These are phyloP conservation scores for Cladochytrium replicatum DNA, from an alignment of 192 early-diverging fungal species.

Conservation along the genomic window DNA sequence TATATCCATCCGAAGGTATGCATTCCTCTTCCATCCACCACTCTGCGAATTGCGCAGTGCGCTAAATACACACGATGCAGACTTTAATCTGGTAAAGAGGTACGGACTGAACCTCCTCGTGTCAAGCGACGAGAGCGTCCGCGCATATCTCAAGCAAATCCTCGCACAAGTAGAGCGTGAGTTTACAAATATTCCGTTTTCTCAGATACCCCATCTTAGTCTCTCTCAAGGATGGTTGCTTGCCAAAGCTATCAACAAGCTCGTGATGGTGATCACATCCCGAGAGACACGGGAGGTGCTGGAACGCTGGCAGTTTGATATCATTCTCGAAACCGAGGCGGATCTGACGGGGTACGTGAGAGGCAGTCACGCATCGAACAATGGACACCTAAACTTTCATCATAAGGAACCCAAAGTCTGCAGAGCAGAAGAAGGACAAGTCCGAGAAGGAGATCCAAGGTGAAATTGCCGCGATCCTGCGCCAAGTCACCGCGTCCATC, in stretches of 20 bases:
- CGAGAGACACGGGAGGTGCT: constrained; percentile 71
- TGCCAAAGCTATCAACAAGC: constrained; percentile 61
- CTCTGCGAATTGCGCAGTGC: not conserved
- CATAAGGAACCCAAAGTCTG: not conserved
- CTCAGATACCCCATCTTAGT: not conserved
- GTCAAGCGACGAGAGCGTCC: constrained; percentile 61
- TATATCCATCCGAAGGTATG: constrained; percentile 73
- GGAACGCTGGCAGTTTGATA: constrained; percentile 94
- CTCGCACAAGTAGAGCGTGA: constrained; percentile 72
- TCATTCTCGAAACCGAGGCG: constrained; percentile 62
- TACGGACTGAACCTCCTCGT: constrained; percentile 79
- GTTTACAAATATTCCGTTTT: constrained; percentile 2
- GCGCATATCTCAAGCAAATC: constrained; percentile 65
- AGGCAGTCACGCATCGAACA: not conserved
- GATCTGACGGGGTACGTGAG: constrained; percentile 1
- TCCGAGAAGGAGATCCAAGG: constrained; percentile 51
- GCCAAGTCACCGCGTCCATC: constrained; percentile 84
- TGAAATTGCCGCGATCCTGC: constrained; percentile 82
- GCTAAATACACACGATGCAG: constrained; percentile 11
- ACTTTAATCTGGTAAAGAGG: constrained; percentile 76
- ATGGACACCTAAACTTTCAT: too few species aligned
- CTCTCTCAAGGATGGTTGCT: constrained; percentile 52
- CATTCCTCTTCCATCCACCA: not conserved
- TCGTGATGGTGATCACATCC: constrained; percentile 82
- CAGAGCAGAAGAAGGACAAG: constrained; percentile 8